Evolutionary conservation across 2,329 filamentous ascomycete genomes (phyloP), one percentile per base, ranked within the genome.

Genomic region (Cladosporium sp.): DNA sequence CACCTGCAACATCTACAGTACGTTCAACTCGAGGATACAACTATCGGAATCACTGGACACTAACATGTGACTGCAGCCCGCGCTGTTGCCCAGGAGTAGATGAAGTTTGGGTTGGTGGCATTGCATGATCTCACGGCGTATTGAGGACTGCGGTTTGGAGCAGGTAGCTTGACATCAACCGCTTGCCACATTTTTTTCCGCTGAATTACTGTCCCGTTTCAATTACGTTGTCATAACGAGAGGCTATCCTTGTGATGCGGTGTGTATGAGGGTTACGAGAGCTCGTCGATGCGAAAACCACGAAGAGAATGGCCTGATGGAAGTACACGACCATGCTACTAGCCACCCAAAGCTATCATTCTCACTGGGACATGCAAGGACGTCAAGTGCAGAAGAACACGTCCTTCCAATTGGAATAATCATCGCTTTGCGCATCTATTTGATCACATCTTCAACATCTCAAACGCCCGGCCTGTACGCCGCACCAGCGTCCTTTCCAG

Each of bases 1-100:
- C 81, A 93, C 91, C 82, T 86, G 95, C 84, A 89, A 86, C 83
- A 95, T 98, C 81, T 98, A 96, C 88, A 98, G 84, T 86, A 79
- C 65, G 83, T 83, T 34, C 35, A 13, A 14, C 11, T 42, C 41
- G 13, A 22, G 41, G n/a, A 28, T 43, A 18, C n/a, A 38, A 11
- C 7, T 13, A 31, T 16, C 31, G 14, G 16, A n/a, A 46, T 18
- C 19, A n/a, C 16, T 19, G 28, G 16, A 9, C 11, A 46, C 50
- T 53, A 46, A 53, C 50, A 11, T 3, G 9, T 13, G 28, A 31
- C 10, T 22, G 6, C 52, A 54, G 52, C 52, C n/a, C 52, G 52
- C 38, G 45, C 52, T 32, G 52, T 54, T 19, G 52, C 44, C 18
- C 35, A 46, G 16, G 50, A 44, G 38, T 46, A 53, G 50, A 46